These are phyloP conservation scores for Thielaviopsis euricoi DNA, from an alignment of 2,329 filamentous ascomycete species.

Conservation along the genomic window DNA sequence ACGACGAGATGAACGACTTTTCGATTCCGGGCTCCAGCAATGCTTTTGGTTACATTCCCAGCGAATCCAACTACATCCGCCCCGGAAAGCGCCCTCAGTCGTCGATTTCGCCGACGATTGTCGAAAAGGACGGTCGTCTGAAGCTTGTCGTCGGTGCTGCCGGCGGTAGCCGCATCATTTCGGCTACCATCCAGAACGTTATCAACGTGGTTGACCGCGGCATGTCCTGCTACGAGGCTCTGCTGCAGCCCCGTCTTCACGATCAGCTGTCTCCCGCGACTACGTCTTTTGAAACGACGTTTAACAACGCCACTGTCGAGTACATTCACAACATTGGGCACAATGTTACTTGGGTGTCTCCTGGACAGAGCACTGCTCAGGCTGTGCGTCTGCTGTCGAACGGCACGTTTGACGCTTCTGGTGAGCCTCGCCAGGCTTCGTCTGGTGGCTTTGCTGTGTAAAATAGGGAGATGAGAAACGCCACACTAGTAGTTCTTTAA, in stretches of 20 bases:
- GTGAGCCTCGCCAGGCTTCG: slow-evolving; percentile 64
- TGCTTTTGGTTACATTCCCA: slow-evolving; percentile 71
- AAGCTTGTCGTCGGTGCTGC: slow-evolving; percentile 62
- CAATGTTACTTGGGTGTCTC: slow-evolving; percentile 56
- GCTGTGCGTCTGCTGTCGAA: slow-evolving; percentile 48
- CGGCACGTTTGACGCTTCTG: slow-evolving; percentile 58
- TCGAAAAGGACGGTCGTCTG: slow-evolving; percentile 51
- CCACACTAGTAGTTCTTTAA: too few species aligned
- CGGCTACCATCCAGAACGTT: slow-evolving; percentile 60
- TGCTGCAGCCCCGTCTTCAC: slow-evolving; percentile 57
- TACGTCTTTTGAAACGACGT: slow-evolving; percentile 54
- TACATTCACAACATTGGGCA: slow-evolving; percentile 52
- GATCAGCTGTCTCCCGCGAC: slow-evolving; percentile 63
- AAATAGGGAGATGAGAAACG: neutral
- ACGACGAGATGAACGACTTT: slow-evolving; percentile 64
- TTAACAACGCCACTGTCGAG: slow-evolving; percentile 51
- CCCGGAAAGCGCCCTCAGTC: slow-evolving; percentile 66
- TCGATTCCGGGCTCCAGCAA: slow-evolving; percentile 64
- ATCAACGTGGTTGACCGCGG: slow-evolving; percentile 56
- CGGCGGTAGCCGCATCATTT: slow-evolving; percentile 74
- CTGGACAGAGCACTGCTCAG: slow-evolving; percentile 55
- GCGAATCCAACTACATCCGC: slow-evolving; percentile 57
- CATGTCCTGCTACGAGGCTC: slow-evolving; percentile 43
- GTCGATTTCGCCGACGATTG: slow-evolving; percentile 62
- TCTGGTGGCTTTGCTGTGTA: slow-evolving; percentile 48